Base-by-base conservation (phyloP, 1,284 basidiomycete species). In the Ganoderma multipileum region DNA sequence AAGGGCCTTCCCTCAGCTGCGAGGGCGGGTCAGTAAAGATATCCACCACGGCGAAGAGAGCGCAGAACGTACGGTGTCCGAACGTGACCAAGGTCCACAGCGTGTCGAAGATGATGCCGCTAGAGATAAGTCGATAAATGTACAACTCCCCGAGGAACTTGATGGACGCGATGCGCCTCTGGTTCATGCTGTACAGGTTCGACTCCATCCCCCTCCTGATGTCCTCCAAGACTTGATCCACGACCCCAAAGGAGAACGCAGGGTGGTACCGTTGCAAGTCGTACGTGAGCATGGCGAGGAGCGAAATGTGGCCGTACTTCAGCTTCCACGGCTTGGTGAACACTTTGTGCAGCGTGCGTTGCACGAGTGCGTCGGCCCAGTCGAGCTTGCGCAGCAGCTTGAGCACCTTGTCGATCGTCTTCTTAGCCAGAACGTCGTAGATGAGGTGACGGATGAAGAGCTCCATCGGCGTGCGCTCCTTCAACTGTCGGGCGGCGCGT, bases 271-370 rank as follows among this genome's bases (percentile, higher is more conserved):
- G 87, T 77, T 97, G 95, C 61, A 99, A 84, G 77, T 99, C 97
- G 76, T 96, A 96, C 2, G 96, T 91, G 66, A 99, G 83, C 85
- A 97, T 96, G 2, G 98, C 97, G 44, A 99, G 85, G n/a, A 98
- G 85, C 67, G 92, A 90, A 72, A 99, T 90, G 78, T 95, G 96
- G 69, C 92, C 87, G 78, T 92, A 99, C 76, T 96, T 97, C 81
- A 98, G 88, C 78, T 98, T 97, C 96, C 97, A 98, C 1, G 97
- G 92, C 75, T 97, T 97, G 5, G 94, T 96, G 81, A 99, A 99
- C 33, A 93, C 89, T 75, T 94, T 93, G 80, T 93, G 86, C 28
- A 92, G 81, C 6, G 84, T 84, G 61, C 81, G 83, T 30, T 82
- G 81, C 42, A 89, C 84, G 60, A 85, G 81, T 1, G 83, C 77